Conservation (phyloP, 208 protist species). For the Trypanosoma lewisi region DNA sequence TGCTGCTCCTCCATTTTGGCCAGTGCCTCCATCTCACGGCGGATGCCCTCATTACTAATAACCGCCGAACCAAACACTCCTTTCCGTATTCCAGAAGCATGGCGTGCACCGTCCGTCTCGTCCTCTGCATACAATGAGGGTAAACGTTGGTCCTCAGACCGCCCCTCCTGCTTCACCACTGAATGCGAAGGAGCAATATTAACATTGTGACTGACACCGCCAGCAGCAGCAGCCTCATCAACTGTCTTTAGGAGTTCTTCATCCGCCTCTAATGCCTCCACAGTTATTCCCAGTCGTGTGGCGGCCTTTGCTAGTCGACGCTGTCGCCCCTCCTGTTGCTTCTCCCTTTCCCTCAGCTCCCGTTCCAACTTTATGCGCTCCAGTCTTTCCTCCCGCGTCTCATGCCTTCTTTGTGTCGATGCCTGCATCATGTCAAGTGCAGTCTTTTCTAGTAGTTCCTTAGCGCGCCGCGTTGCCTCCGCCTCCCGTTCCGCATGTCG, state of each 20-base stretch:
- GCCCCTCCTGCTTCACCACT: slow-evolving; percentile 4
- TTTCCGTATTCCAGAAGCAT: slow-evolving; percentile 29
- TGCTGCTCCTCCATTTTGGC: slow-evolving; percentile 31
- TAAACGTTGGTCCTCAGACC: background rate
- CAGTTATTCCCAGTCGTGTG: slow-evolving; percentile 50
- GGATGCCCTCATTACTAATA: slow-evolving; percentile 77
- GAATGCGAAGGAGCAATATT: slow-evolving; percentile 5
- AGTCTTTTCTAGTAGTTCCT: slow-evolving; percentile 56
- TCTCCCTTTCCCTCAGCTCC: slow-evolving; percentile 68
- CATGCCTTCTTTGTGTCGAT: slow-evolving; percentile 26
- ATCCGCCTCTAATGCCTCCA: slow-evolving; percentile 75
- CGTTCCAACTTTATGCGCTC: slow-evolving; percentile 68
- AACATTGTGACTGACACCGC: background rate
- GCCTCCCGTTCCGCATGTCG: slow-evolving; percentile 63
- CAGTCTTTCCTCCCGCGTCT: slow-evolving; percentile 72
- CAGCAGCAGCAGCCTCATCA: slow-evolving; percentile 23
- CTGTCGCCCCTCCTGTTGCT: slow-evolving; percentile 52
- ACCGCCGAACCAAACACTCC: slow-evolving; percentile 55
- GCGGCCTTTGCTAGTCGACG: slow-evolving; percentile 58
- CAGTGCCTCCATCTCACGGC: slow-evolving; percentile 70
- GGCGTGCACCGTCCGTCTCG: slow-evolving; percentile 23
- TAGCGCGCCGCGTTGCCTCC: slow-evolving; percentile 54
- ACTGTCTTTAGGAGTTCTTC: slow-evolving; percentile 52
- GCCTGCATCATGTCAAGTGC: slow-evolving; percentile 34
- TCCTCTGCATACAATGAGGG: slow-evolving; percentile 14